Evolutionary conservation across 139 green algal species (phyloP), one percentile per base, ranked within the genome.

Genomic region (Coccomyxa sp.): DNA sequence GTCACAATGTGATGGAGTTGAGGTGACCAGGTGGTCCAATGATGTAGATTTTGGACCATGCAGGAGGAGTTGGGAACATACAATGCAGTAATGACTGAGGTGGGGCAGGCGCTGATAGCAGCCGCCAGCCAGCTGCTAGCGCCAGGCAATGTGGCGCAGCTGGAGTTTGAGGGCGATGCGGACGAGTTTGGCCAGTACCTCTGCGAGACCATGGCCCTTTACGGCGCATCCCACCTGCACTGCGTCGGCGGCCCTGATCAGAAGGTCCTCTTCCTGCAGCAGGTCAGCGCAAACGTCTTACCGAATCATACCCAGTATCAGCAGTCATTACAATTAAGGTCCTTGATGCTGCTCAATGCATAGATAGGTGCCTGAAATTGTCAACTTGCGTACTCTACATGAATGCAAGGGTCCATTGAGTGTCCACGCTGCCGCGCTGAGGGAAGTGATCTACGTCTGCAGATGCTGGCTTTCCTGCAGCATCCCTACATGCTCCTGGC

Each of bases 151-250:
- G 37, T 74, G 18, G 50, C 55, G 1, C 81, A 92, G 81, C 84
- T 95, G 70, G 85, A 76, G 10, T 88, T 80, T 44, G 91, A 91
- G 40, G 91, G 89, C 34, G 70, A 73, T 27, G 54, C 83, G 39
- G 84, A 91, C 35, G 92, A 94, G 76, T 92, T 93, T 83, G 92
- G 86, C 22, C 68, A 81, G 75, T 78, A 85, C 14, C 72, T 96
- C 54, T 87, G 82, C 31, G 88, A 90, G n/a, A 85, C 90, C 7
- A 78, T 94, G 74, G 83, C 86, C 6, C 74, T 50, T 14, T 84
- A 92, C 76, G 89, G 84, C 8, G 76, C 86, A 44, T 74, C 31
- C 1, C 91, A 95, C 83, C 85, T 88, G 55, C 39, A 72, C 31
- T 58, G 37, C 38, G 35, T 91, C 31, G 50, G n/a, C 54, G 41